Evolutionary conservation across 306 rosid species (phyloP).

Genomic region (Hylodesmum podocarpum): DNA sequence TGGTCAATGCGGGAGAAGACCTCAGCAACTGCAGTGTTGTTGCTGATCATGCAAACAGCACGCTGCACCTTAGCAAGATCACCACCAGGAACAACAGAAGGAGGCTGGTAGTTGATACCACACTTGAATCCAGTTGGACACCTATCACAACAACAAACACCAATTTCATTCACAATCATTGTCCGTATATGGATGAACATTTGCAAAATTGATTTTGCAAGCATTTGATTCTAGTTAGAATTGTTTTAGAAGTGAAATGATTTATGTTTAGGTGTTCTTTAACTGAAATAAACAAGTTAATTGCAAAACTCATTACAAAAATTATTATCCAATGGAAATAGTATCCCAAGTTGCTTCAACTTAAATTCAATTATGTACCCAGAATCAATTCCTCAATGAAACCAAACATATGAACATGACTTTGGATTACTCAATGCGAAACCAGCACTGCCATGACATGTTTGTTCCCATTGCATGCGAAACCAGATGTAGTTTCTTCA

Average conservation of each 20-base stretch:
- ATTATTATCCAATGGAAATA: neutral
- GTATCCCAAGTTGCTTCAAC: neutral
- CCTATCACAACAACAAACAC: constrained; percentile 43
- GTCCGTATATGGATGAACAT: neutral
- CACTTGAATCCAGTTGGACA: constrained; percentile 99
- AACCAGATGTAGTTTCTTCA: neutral
- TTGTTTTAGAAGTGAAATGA: neutral
- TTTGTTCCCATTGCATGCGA: no score
- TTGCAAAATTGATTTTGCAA: neutral
- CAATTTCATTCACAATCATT: neutral
- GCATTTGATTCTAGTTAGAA: neutral
- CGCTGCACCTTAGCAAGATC: constrained; percentile 98
- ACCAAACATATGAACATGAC: neutral
- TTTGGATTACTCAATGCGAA: neutral
- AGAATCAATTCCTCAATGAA: no score
- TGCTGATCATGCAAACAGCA: constrained; percentile 99
- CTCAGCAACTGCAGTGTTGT: constrained; percentile 99
- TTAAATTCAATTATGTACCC: neutral
- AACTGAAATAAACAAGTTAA: neutral
- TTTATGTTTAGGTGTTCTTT: neutral
- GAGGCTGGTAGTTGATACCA: constrained; percentile 98
- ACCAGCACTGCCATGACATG: no score
- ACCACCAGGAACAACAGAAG: constrained; percentile 92
- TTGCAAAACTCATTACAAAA: neutral
- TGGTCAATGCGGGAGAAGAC: constrained; percentile 98